Conservation (phyloP, 768 basidiomycete genomes). For the Boletus subcaerulescens region DNA sequence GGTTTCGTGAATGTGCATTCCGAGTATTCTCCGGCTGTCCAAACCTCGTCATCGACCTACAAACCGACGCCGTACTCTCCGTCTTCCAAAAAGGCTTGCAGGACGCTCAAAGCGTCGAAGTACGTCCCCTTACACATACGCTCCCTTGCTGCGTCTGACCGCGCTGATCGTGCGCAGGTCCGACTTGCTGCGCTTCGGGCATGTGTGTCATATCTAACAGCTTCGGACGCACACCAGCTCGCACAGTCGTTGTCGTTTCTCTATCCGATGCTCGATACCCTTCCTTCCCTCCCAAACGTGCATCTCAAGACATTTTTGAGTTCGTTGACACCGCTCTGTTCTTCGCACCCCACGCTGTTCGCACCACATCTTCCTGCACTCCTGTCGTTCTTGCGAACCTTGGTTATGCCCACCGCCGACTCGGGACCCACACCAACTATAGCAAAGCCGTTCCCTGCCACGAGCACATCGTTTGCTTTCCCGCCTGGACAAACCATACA, state of each 20-base stretch:
- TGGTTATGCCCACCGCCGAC: conserved; percentile 65
- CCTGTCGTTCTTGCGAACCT: conserved; percentile 63
- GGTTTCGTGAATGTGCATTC: conserved; percentile 60
- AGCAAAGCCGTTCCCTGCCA: conserved; percentile 41
- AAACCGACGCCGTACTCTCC: conserved; percentile 63
- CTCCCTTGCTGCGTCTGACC: not conserved
- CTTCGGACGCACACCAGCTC: conserved; percentile 59
- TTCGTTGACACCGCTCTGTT: conserved; percentile 67
- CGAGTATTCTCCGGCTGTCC: conserved; percentile 71
- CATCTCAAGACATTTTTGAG: conserved; percentile 65
- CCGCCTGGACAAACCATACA: conserved; percentile 34
- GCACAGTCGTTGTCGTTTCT: conserved; percentile 59
- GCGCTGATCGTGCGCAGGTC: conserved; percentile 42
- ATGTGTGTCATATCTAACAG: conserved; percentile 63
- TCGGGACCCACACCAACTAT: conserved; percentile 53
- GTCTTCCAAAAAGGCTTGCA: conserved; percentile 68
- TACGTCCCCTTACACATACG: conserved; percentile 29
- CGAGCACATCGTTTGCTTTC: conserved; percentile 38
- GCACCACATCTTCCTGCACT: conserved; percentile 65
- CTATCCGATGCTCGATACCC: conserved; percentile 71
- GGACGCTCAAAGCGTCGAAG: conserved; percentile 64
- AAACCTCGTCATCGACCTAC: conserved; percentile 73
- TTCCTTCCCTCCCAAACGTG: conserved; percentile 52
- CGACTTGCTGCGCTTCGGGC: conserved; percentile 71
- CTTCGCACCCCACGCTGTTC: conserved; percentile 69